Evolutionary conservation across 768 basidiomycete species (phyloP).

Genomic region (Suillus luteus): DNA sequence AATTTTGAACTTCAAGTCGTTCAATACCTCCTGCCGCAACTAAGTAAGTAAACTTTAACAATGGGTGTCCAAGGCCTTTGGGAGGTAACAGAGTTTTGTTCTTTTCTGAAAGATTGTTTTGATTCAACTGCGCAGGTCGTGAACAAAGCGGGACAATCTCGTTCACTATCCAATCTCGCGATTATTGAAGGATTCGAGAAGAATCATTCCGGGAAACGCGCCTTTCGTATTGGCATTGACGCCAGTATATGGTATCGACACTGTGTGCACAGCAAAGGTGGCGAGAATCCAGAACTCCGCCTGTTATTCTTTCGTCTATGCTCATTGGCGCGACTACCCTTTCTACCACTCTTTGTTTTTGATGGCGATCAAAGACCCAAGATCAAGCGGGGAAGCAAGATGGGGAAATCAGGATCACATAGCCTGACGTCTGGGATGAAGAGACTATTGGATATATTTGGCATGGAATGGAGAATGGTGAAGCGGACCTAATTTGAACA

Average conservation of each 20-base stretch:
- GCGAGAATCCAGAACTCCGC: slow-evolving; percentile 46
- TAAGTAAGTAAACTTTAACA: not conserved
- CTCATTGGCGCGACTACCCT: slow-evolving; percentile 38
- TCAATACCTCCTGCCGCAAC: not conserved
- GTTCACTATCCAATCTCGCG: slow-evolving; percentile 40
- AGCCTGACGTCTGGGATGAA: slow-evolving; percentile 21
- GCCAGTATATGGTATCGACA: slow-evolving; percentile 39
- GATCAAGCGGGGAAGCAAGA: slow-evolving; percentile 39
- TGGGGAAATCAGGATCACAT: slow-evolving; percentile 28
- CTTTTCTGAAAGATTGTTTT: not conserved
- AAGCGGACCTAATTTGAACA: slow-evolving; percentile 5
- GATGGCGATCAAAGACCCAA: slow-evolving; percentile 45
- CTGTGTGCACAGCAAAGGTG: slow-evolving; percentile 26
- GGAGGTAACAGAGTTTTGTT: slow-evolving; percentile 18
- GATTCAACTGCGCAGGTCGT: slow-evolving; percentile 32
- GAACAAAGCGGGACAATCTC: slow-evolving; percentile 38
- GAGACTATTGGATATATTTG: slow-evolving; percentile 26
- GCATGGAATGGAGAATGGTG: slow-evolving; percentile 32
- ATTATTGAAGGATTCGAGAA: slow-evolving; percentile 41
- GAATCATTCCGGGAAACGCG: slow-evolving; percentile 38
- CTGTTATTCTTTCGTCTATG: slow-evolving; percentile 46
- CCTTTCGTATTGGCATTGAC: slow-evolving; percentile 45
- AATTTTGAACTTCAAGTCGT: not conserved
- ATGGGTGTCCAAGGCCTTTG: slow-evolving; percentile 31
- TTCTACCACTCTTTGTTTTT: slow-evolving; percentile 49